phyloP scores from a whole-genome alignment of 345 rosid species.

The Dovyalis caffra region DNA sequence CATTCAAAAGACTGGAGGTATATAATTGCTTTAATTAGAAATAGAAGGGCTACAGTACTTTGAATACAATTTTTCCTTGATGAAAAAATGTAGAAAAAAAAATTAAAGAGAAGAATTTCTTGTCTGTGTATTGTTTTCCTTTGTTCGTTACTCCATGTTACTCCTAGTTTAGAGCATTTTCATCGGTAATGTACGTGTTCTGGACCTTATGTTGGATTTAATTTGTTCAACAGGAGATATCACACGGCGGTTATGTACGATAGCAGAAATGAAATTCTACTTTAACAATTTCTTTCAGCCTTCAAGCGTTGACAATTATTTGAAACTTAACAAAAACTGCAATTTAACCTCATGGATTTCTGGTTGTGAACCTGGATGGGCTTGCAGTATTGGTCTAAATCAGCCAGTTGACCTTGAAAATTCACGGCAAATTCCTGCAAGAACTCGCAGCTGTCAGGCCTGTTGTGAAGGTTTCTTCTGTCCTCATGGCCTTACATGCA shows the following conservation, averaged over 20 bases:
- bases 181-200: too few relatives aligned
- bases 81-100: not conserved
- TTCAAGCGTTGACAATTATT: constrained; percentile 29
- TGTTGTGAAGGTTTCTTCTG: constrained; percentile 96
- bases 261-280: constrained; percentile 78
- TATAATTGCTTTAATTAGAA: not conserved
- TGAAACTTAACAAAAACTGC: constrained; percentile 73
- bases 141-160: not conserved
- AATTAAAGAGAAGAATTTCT: too few relatives aligned
- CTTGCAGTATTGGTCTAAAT: constrained; percentile 52
- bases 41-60: not conserved
- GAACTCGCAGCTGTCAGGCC: constrained; percentile 59
- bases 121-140: too few relatives aligned
- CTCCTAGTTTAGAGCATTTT: not conserved
- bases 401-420: constrained; percentile 52
- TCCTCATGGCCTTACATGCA: constrained; percentile 89
- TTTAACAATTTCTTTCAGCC: constrained; percentile 47
- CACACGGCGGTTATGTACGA: constrained; percentile 57
- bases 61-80: not conserved
- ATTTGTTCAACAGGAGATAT: constrained; percentile 50
- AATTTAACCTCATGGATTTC: constrained; percentile 79
- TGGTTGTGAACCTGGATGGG: constrained; percentile 99
- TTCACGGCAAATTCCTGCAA: constrained; percentile 53
- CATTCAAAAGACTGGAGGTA: constrained; percentile 58
- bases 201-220: not conserved